Percentiles rank a stretch among this genome's conserved stretches.
phyloP scores from a whole-genome alignment of 345 rosid genomes.

The Brassica nigra region DNA sequence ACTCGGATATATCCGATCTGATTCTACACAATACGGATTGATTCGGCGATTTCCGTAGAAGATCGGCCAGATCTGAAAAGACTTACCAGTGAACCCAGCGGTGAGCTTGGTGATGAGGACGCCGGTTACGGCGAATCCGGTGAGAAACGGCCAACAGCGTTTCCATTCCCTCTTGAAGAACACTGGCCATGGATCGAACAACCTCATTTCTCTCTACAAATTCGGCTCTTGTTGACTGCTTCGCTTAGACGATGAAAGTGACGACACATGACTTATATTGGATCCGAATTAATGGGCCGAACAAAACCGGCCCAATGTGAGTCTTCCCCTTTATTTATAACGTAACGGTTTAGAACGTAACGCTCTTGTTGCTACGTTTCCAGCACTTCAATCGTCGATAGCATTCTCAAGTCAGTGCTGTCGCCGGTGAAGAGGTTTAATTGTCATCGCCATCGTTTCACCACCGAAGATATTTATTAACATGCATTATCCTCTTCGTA shows the following conservation, averaged over 20 bases:
- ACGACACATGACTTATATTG: slow-evolving; percentile 1
- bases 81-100: slow-evolving; percentile 71
- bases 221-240: slow-evolving; percentile 1
- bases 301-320: slow-evolving; percentile 8
- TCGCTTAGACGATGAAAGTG: slow-evolving; percentile 17
- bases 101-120: slow-evolving; percentile 68
- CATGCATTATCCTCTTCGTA: too few species aligned
- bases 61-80: slow-evolving; percentile 35
- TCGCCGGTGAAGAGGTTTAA: too few species aligned
- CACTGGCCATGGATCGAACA: slow-evolving; percentile 80
- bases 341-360: too few species aligned
- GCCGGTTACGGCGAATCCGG: slow-evolving; percentile 83
- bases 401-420: too few species aligned
- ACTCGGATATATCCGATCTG: not conserved
- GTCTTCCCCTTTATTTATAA: too few species aligned
- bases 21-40: not conserved
- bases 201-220: slow-evolving; percentile 36
- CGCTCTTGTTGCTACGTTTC: too few species aligned
- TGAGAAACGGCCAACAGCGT: slow-evolving; percentile 84
- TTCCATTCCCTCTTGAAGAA: slow-evolving; percentile 86
- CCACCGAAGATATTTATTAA: too few species aligned
- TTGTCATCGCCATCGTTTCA: too few species aligned
- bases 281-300: slow-evolving; percentile 8
- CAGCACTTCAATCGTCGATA: too few species aligned
- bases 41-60: not conserved